Evolutionary conservation across 108 stramenopile species (phyloP).

Genomic region (Nitzschia inconspicua): DNA sequence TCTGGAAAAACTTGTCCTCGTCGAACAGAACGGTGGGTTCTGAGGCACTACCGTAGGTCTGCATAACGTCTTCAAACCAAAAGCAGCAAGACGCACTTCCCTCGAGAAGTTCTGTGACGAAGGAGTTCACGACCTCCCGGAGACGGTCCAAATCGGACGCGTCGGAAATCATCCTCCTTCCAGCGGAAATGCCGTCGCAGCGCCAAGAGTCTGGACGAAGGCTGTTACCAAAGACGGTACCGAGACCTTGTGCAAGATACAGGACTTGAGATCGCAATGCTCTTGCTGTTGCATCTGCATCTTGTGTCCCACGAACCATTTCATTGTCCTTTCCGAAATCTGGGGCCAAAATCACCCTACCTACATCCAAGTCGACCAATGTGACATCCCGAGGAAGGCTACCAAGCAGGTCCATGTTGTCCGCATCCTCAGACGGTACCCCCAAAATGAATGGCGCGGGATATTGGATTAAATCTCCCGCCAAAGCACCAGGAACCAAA

Average conservation of each 20-base stretch:
- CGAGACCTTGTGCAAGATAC: slow-evolving; percentile 69
- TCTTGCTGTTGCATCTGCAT: slow-evolving; percentile 25
- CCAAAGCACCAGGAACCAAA: slow-evolving; percentile 69
- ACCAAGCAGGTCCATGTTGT: slow-evolving; percentile 52
- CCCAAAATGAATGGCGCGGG: slow-evolving; percentile 87
- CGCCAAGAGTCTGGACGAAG: slow-evolving; percentile 62
- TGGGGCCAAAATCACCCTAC: slow-evolving; percentile 78
- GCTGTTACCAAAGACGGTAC: slow-evolving; percentile 51
- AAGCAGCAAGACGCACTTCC: slow-evolving; percentile 66
- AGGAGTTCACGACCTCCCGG: slow-evolving; percentile 21
- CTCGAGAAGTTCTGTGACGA: slow-evolving; percentile 62
- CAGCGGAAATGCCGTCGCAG: slow-evolving; percentile 39
- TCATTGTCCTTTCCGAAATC: slow-evolving; percentile 51
- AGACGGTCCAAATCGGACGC: slow-evolving; percentile 17
- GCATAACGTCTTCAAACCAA: slow-evolving; percentile 67
- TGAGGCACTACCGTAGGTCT: slow-evolving; percentile 9
- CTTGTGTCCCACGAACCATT: slow-evolving; percentile 28
- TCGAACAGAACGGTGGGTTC: slow-evolving; percentile 78
- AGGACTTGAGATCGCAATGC: slow-evolving; percentile 73
- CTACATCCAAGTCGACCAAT: slow-evolving; percentile 87
- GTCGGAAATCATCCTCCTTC: not conserved
- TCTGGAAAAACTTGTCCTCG: slow-evolving; percentile 74
- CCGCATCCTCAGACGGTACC: slow-evolving; percentile 63
- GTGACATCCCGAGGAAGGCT: slow-evolving; percentile 77
- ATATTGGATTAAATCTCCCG: slow-evolving; percentile 78